Base-by-base conservation (phyloP, 1,139 yeast species). In the Zygoascus meyerae region DNA sequence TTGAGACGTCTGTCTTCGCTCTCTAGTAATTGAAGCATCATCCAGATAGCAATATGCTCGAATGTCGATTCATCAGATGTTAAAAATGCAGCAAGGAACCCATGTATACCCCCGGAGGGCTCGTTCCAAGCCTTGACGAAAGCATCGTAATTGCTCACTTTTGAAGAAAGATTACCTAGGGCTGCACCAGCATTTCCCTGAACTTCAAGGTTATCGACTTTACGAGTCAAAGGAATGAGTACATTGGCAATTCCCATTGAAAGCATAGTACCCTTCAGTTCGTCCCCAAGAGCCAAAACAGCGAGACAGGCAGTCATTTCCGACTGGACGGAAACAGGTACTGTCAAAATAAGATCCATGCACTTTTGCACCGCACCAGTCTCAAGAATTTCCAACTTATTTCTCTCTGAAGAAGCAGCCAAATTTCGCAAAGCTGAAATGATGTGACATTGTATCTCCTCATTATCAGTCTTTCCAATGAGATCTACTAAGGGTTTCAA, bases 131-230 rank as follows among this genome's bases (percentile, higher is more conserved):
- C 78, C 52, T 78, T 76, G 50, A 89, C 76, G 53, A 94, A 86
- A 55, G 84, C 83, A 53, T 80, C 78, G 66, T 90, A 92, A 55
- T 84, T 87, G 57, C 78, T 78, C 33, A 92, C 89, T 67, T 96
- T 80, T 8, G 97, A 87, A 57, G 97, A 89, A 57, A 92, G 72
- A 63, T 92, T 92, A 16, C 98, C 99, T 56, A 92, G 75, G 1
- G 99, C 98, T 29, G 98, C 98, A 16, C 97, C 98, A 3, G 96
- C 86, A 66, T 94, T 92, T 48, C 99, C 99, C 67, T 96, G 94
- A 14, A 92, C 97, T 68, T 92, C 98, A 52, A 92, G 86, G 63
- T 90, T 89, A 52, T 78, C 78, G 42, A 95, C 84, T 28, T 18
- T n/a, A 57, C 80, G 81, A 2, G 98, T 92, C 64, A 94, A 75